Evolutionary conservation across 2,329 filamentous ascomycete genomes (phyloP).

Genomic region (Diplodia sapinea): DNA sequence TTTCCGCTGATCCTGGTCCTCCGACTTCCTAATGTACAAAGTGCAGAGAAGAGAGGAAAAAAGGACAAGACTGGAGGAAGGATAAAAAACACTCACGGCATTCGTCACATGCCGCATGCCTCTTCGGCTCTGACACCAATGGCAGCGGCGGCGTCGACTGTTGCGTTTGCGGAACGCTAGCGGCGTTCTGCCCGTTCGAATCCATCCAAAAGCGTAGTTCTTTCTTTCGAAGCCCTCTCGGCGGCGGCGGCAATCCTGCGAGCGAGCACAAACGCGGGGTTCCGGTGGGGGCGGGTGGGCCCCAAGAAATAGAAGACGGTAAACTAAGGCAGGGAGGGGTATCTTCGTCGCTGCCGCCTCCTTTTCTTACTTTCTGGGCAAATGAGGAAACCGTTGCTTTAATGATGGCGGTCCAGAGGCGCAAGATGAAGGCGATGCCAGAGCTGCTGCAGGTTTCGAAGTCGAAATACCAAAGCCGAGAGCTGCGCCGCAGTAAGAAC

Average conservation of each 20-base stretch:
- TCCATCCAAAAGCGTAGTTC: not conserved
- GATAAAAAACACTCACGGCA: constrained; percentile 42
- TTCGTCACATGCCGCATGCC: constrained; percentile 50
- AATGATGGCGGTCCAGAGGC: not conserved
- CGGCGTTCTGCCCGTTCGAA: not conserved
- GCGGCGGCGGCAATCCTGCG: not conserved
- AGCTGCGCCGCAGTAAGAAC: not conserved
- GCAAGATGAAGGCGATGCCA: not conserved
- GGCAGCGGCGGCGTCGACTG: constrained; percentile 4
- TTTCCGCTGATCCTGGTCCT: no score
- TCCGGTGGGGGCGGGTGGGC: not conserved
- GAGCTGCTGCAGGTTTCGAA: not conserved
- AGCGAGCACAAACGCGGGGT: not conserved
- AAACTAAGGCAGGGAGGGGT: not conserved
- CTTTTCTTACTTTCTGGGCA: not conserved
- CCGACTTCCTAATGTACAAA: no score
- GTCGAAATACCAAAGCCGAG: not conserved
- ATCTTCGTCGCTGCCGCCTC: no score
- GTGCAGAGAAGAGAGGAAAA: no score
- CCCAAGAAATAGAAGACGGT: not conserved
- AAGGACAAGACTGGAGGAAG: not conserved
- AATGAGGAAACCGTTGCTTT: not conserved
- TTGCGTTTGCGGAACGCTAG: not conserved
- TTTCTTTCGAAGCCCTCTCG: not conserved
- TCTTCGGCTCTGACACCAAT: constrained; percentile 34